These are phyloP conservation scores for Polytrichum commune DNA, from an alignment of 225 moss, liverwort and hornwort species.

Conservation along the genomic window DNA sequence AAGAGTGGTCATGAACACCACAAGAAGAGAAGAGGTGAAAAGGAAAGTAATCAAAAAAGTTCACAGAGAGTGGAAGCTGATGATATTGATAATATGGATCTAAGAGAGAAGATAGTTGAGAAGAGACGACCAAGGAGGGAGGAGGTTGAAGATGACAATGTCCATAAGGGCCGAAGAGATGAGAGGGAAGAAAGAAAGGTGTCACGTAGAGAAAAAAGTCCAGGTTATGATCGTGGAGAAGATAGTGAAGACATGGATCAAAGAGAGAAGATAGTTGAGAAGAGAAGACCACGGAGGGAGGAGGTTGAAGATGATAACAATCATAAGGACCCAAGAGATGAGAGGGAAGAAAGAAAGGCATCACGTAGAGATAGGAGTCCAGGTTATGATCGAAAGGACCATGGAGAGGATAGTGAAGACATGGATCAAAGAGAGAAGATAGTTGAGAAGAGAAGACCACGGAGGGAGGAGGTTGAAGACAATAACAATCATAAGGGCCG, in stretches of 20 bases:
- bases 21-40: slow-evolving; percentile 23
- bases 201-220: slow-evolving; percentile 1
- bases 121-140: background rate
- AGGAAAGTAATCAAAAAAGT: slow-evolving; percentile 19
- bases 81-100: background rate
- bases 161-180: background rate
- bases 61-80: background rate
- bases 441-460: no score
- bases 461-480: background rate
- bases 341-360: no score
- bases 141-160: background rate
- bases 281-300: background rate
- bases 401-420: no score
- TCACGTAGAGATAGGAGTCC: no score
- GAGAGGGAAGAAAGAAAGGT: no score
- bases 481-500: background rate
- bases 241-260: slow-evolving; percentile 20
- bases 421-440: no score
- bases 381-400: no score
- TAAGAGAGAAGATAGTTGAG: background rate
- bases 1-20: slow-evolving; percentile 29
- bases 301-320: no score
- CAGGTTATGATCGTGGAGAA: background rate
- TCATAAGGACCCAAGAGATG: background rate
- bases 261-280: background rate